Evolutionary conservation across 208 protist genomes (phyloP), one percentile per base, ranked within the genome.

Genomic region (Entamoeba histolytica): DNA sequence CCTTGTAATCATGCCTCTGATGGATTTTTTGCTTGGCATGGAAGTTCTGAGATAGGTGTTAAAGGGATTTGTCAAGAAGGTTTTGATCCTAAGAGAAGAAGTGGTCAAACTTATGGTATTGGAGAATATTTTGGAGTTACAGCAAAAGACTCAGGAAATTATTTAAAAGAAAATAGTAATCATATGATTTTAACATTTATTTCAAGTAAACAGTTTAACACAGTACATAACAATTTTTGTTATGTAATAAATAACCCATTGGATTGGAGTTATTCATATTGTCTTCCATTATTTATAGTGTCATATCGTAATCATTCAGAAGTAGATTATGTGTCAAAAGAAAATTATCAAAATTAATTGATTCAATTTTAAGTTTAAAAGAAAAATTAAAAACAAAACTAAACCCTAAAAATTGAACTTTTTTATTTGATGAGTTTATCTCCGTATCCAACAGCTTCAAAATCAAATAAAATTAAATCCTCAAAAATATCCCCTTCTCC

Each of bases 1-100:
- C 17, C 8, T 78, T 78, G 17, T 78, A 19, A 7, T 52, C 50
- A 78, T 78, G 8, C n/a, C 6, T 39, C 17, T 10, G n/a, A 78
- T 52, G 50, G 50, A 17, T 52, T 52, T 15, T 92, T 94, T 19
- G 93, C 73, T 31, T 94, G 93, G 93, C 93, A 94, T 49, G 93
- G 93, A 35, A 94, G 87, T 78, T 47, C 10, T 17, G 12, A 52
- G 12, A 1, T 19, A 6, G 93, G 87, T 28, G 49, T 94, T 92
- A 14, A 17, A 35, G 17, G 31, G 6, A 94, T 94, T 39, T 93
- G 31, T 78, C 15, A 78, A 6, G 73, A 94, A 35, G 93, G 93
- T 44, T 94, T 94, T 78, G 78, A 94, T 6, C 93, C 93, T 23
- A 39, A 28, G 6, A 49, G 8, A 12, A 91, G 93, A 31, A 5